phyloP scores from a whole-genome alignment of 257 asterid species.

The Scutellaria baicalensis region DNA sequence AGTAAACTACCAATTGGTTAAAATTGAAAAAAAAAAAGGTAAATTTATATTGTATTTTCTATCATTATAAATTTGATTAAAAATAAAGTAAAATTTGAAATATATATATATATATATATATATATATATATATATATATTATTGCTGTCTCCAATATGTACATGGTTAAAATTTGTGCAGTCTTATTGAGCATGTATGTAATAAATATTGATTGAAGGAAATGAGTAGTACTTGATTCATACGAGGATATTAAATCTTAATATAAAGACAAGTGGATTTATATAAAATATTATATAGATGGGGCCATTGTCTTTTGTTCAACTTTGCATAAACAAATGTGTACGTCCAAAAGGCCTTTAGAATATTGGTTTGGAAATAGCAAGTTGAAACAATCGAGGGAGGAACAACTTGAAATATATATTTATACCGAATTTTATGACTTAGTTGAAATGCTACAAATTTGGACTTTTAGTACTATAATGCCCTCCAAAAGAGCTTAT shows the following conservation, averaged over 20 bases:
- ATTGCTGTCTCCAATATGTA: no score
- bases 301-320: neutral
- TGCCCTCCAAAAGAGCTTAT: neutral
- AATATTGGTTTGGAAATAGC: neutral
- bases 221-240: neutral
- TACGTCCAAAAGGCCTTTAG: neutral
- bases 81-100: no score
- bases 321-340: neutral
- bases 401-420: neutral
- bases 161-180: no score
- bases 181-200: no score
- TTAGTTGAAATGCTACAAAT: neutral
- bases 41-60: no score
- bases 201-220: neutral
- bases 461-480: neutral
- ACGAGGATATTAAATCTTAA: neutral
- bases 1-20: no score
- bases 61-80: no score
- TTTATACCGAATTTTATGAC: neutral
- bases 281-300: neutral
- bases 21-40: no score
- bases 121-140: no score
- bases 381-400: neutral
- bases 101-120: no score
- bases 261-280: neutral